phyloP scores from a whole-genome alignment of 75 land plant genomes.

The Cupressus sempervirens region DNA sequence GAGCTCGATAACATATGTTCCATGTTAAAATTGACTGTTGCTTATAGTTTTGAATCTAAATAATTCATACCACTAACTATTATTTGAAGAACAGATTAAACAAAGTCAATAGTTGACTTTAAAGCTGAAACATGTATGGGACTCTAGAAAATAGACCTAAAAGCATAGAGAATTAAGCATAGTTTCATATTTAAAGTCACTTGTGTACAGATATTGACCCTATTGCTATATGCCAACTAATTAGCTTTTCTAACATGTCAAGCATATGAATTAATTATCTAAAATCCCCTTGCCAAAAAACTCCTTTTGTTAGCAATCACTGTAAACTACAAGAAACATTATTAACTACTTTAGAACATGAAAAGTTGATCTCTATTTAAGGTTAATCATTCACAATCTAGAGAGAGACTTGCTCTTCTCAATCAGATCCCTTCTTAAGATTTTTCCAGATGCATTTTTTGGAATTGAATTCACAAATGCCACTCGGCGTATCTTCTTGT shows the following conservation, averaged over 20 bases:
- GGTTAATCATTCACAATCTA: conserved; percentile 1
- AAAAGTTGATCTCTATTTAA: background rate
- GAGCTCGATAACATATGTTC: background rate
- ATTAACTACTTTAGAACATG: background rate
- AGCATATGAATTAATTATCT: background rate
- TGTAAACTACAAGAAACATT: background rate
- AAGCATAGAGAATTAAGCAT: background rate
- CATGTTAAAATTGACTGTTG: background rate
- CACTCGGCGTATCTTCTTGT: conserved; percentile 61
- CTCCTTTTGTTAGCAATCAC: background rate
- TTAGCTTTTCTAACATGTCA: background rate
- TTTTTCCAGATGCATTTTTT: conserved; percentile 59
- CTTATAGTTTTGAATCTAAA: background rate
- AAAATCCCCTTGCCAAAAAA: background rate
- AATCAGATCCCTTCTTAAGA: conserved; percentile 46
- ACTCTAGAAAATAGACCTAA: background rate
- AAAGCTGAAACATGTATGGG: background rate
- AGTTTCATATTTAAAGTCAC: background rate
- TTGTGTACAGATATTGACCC: background rate
- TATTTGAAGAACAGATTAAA: background rate
- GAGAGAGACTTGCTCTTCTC: conserved; percentile 10
- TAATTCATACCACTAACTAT: background rate
- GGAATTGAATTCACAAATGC: conserved; percentile 47
- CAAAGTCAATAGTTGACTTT: background rate
- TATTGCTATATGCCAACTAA: background rate